Percentiles rank a stretch among this genome's conserved stretches.
Conservation (phyloP, 83 land plant species). For the Picea engelmannii region DNA sequence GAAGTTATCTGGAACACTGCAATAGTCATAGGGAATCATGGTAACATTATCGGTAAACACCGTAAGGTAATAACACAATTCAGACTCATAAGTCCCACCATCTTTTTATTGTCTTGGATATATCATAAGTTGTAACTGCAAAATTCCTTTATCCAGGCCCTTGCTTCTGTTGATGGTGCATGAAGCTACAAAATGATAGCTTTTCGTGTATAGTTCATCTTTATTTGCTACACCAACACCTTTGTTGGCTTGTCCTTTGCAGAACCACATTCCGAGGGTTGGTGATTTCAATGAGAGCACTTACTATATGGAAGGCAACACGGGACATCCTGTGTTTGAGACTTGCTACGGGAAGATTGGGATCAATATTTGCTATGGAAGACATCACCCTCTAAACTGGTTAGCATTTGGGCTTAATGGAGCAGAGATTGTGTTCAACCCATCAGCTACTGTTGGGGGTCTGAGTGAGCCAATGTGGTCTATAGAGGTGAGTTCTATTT, state of each 20-base stretch:
- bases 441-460: constrained; percentile 98
- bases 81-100: neutral
- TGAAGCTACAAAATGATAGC: neutral
- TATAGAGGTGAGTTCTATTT: constrained; percentile 67
- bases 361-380: constrained; percentile 97
- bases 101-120: neutral
- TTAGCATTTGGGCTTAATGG: constrained; percentile 98
- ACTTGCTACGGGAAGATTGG: constrained; percentile 94
- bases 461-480: constrained; percentile 99
- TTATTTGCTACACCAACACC: neutral
- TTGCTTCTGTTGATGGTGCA: neutral
- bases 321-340: constrained; percentile 99
- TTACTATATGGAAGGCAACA: constrained; percentile 99
- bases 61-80: constrained; percentile 66
- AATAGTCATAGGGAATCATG: constrained; percentile 92
- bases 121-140: neutral
- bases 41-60: constrained; percentile 96
- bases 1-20: constrained; percentile 98
- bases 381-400: constrained; percentile 99
- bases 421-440: constrained; percentile 98
- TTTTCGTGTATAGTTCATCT: neutral
- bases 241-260: constrained; percentile 16
- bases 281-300: constrained; percentile 99
- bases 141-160: neutral
- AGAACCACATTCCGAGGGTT: constrained; percentile 99